Base-by-base conservation (phyloP, 352 stramenopile genomes). In the Globisporangium cederbergense region DNA sequence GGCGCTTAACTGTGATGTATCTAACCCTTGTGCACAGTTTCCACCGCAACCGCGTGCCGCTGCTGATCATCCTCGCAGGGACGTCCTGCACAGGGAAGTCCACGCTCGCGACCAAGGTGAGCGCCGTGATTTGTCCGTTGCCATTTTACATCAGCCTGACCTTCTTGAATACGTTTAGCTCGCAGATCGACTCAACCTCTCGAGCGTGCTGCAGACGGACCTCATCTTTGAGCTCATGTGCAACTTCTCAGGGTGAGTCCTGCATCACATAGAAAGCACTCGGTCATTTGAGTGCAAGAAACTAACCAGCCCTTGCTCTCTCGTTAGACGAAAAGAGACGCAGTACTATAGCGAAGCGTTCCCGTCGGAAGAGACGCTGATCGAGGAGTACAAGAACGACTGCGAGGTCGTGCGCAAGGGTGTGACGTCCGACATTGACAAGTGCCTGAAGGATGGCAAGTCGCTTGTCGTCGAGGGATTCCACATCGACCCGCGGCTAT, bases 221-320 rank as follows among this genome's bases (percentile, higher is more conserved):
- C 77, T 96, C 46, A 96, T 93, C 60, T 93, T 93, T 66, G 87
- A 94, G 70, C 78, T 96, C 52, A 96, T 96, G 87, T 96, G 87
- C 71, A 96, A 96, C 53, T 96, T 96, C 62, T 96, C 87, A 2
- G 87, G 85, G 87, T 96, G 62, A 16, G 49, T 28, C 40, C 10
- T 20, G 40, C 43, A 53, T 4, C 7, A n/a, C 14, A 20, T 16
- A 38, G 16, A 36, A 7, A 8, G 4, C 7, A n/a, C 1, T 49
- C 16, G 43, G 43, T 20, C 43, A 11, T 49, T 5, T n/a, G 18
- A 18, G 14, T 46, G 14, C 14, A 3, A 11, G 34, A 18, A 36
- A 58, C 50, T 57, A 20, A 57, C 9, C 1, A 30, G 34, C 2
- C 25, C 14, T 18, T 43, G 38, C 38, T 32, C 0, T 46, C 28